Percentiles rank a stretch among this genome's conserved stretches.
These are phyloP conservation scores for Styphnolobium japonicum DNA, from an alignment of 306 rosid species.

Conservation along the genomic window DNA sequence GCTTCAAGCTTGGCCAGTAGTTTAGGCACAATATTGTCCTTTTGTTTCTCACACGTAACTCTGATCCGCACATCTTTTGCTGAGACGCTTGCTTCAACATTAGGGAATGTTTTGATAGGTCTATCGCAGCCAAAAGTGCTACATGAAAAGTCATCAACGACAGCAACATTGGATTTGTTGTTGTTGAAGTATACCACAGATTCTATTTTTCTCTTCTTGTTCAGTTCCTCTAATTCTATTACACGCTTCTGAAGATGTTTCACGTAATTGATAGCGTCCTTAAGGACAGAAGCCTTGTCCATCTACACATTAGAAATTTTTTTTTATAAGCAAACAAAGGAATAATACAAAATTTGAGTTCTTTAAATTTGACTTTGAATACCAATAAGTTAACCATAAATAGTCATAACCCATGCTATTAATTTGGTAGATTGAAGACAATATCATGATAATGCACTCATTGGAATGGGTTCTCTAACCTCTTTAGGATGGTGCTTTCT, in stretches of 20 bases:
- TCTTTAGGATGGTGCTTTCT: no score
- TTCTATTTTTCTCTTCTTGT: not conserved
- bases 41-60: not conserved
- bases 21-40: not conserved
- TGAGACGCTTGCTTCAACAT: not conserved
- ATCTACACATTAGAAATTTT: not conserved
- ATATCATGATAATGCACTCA: no score
- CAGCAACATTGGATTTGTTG: no score
- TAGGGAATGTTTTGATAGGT: not conserved
- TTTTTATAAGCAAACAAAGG: not conserved
- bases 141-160: no score
- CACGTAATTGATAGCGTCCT: not conserved
- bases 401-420: no score
- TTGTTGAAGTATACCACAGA: not conserved
- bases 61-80: not conserved
- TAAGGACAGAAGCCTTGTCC: not conserved
- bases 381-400: no score
- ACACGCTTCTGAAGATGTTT: not conserved
- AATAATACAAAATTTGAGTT: no score
- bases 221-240: not conserved
- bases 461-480: no score
- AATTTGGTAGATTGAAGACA: no score
- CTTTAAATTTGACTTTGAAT: no score
- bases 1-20: slow-evolving; percentile 1
- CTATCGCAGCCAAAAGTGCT: no score